Base-by-base conservation (phyloP, 2,329 filamentous ascomycete species). In the Pestalotiopsis sp. region DNA sequence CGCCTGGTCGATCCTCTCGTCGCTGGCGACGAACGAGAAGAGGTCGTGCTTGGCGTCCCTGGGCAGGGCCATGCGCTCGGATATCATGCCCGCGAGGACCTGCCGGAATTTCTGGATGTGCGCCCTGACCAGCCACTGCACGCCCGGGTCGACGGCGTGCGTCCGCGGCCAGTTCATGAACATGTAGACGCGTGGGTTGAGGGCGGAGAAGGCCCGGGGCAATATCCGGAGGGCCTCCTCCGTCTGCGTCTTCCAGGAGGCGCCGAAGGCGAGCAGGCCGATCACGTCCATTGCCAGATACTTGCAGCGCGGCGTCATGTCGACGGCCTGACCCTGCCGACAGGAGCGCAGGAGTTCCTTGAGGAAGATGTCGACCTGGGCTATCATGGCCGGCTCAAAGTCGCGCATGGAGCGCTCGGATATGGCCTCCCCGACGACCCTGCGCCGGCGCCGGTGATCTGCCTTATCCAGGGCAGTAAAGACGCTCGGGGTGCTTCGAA, bases 251-350 rank as follows among this genome's bases (percentile, higher is more conserved):
- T 71, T 70, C 57, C 73, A 64, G 25, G 67, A 20, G 36, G 69
- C 73, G 7, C 73, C 73, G 41, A 74, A 74, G 25, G 73, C 71
- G 3, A 74, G 68, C 4, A 68, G 63, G n/a, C 68, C 71, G 23
- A 74, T 68, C 14, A 74, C 65, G 38, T 74, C 73, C 64, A 70
- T 69, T 6, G 67, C 66, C 31, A 74, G 63, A 13, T 66, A 65
- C 31, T 69, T 68, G 36, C 66, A 68, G 11, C 65, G 65, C 17
- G 56, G 58, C 6, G 71, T 67, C 45, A 52, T 52, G 20, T 52
- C 45, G 66, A 74, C 69, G 45, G 72, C 69, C 9, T 73, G 67
- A 2, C 68, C 57, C 14, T 66, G 41, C 11, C 61, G 67, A 11
- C 38, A 36, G 0, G 70, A 67, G 23, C 65, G 45, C 27, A 68